Conservation (phyloP, 2,329 filamentous ascomycete genomes). For the Ilyonectria robusta region DNA sequence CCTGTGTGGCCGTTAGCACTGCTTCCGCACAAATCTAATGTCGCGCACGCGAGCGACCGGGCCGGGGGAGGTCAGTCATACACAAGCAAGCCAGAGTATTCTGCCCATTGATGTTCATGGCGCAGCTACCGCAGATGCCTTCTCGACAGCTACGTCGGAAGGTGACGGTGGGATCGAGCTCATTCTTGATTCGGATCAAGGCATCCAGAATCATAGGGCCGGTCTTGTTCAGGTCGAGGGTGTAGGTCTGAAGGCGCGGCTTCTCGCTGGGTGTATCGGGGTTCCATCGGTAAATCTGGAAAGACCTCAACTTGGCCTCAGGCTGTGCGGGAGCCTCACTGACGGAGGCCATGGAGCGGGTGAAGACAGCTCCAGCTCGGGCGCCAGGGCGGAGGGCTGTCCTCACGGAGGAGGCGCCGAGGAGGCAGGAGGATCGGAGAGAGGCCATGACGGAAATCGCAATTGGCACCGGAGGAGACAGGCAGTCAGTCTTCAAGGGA, state of each 20-base stretch:
- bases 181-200: constrained; percentile 98
- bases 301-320: constrained; percentile 86
- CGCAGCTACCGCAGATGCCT: constrained; percentile 98
- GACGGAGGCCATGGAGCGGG: constrained; percentile 69
- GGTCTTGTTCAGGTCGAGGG: constrained; percentile 97
- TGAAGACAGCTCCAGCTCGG: constrained; percentile 54
- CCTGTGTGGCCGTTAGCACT: constrained; percentile 66
- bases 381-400: constrained; percentile 55
- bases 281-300: constrained; percentile 99
- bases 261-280: constrained; percentile 93
- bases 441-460: constrained; percentile 66
- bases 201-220: constrained; percentile 99
- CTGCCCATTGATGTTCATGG: constrained; percentile 99
- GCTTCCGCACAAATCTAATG: constrained; percentile 35
- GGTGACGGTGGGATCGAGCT: constrained; percentile 95
- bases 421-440: constrained; percentile 71
- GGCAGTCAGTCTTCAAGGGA: constrained; percentile 44
- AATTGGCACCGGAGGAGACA: constrained; percentile 45
- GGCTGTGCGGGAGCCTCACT: constrained; percentile 72
- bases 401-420: constrained; percentile 61
- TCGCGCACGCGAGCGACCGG: constrained; percentile 44
- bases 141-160: constrained; percentile 97
- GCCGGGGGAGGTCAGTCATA: constrained; percentile 59
- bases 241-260: constrained; percentile 95
- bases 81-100: constrained; percentile 98